phyloP scores from a whole-genome alignment of 1,284 basidiomycete genomes.

The Ustilago nuda region DNA sequence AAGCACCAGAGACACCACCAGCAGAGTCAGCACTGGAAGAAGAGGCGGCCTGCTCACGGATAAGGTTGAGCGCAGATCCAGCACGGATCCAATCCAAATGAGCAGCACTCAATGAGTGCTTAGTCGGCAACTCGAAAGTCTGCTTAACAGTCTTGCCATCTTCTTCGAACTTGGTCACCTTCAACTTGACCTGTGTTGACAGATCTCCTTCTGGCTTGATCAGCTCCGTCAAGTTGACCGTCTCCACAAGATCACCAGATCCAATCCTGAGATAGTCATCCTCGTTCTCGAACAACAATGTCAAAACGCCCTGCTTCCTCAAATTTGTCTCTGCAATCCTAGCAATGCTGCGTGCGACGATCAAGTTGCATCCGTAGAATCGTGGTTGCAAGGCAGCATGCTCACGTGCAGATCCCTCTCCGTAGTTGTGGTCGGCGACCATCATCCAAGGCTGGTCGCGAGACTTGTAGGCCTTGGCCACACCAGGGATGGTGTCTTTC shows the following conservation, averaged over 20 bases:
- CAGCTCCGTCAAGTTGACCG: conserved; percentile 63
- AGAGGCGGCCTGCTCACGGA: conserved; percentile 57
- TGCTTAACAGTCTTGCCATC: conserved; percentile 60
- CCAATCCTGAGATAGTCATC: conserved; percentile 62
- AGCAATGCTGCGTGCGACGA: conserved; percentile 72
- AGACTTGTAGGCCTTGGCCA: conserved; percentile 62
- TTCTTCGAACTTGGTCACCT: conserved; percentile 63
- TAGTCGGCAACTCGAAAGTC: conserved; percentile 63
- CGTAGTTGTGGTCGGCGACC: conserved; percentile 87
- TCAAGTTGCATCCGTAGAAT: conserved; percentile 79
- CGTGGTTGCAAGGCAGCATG: conserved; percentile 97
- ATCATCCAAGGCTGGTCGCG: conserved; percentile 80
- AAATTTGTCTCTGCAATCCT: conserved; percentile 77
- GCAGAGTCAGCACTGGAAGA: conserved; percentile 7
- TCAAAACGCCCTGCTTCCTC: conserved; percentile 68
- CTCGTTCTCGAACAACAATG: conserved; percentile 67
- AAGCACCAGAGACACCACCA: conserved; percentile 34
- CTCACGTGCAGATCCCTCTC: conserved; percentile 97
- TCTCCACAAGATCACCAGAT: conserved; percentile 65
- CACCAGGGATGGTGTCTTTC: conserved; percentile 65
- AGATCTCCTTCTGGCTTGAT: conserved; percentile 59
- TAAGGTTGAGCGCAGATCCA: conserved; percentile 67
- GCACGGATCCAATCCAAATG: conserved; percentile 68
- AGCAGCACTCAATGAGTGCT: conserved; percentile 61
- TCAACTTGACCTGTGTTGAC: conserved; percentile 59